Conservation (phyloP, 257 asterid genomes). For the Jasminum sambac region DNA sequence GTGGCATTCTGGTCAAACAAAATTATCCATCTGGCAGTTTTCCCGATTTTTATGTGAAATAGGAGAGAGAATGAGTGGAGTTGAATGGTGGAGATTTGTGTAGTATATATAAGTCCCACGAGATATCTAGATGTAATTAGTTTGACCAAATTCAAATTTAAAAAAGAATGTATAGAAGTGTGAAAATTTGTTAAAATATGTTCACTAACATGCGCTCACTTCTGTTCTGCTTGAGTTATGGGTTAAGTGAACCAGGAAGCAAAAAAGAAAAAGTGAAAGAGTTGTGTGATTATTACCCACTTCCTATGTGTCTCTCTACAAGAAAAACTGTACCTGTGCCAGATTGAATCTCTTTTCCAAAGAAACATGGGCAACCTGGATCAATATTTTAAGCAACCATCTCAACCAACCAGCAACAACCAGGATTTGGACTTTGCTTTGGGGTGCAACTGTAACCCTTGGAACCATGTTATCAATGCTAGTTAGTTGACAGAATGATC, state of each 20-base stretch:
- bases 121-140: no score
- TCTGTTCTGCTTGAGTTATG: neutral
- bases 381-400: neutral
- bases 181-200: no score
- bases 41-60: no score
- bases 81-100: no score
- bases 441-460: neutral
- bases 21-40: no score
- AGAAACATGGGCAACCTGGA: neutral
- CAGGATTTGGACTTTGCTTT: neutral
- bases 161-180: no score
- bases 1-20: no score
- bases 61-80: no score
- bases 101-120: no score
- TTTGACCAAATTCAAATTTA: no score
- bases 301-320: neutral
- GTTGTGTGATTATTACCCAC: neutral
- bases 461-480: neutral
- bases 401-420: neutral
- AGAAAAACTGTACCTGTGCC: neutral
- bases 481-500: neutral
- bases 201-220: no score
- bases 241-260: neutral
- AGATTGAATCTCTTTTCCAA: neutral
- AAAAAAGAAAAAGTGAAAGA: neutral